Base-by-base conservation (phyloP, 345 rosid genomes). In the Eucalyptus urophylla region DNA sequence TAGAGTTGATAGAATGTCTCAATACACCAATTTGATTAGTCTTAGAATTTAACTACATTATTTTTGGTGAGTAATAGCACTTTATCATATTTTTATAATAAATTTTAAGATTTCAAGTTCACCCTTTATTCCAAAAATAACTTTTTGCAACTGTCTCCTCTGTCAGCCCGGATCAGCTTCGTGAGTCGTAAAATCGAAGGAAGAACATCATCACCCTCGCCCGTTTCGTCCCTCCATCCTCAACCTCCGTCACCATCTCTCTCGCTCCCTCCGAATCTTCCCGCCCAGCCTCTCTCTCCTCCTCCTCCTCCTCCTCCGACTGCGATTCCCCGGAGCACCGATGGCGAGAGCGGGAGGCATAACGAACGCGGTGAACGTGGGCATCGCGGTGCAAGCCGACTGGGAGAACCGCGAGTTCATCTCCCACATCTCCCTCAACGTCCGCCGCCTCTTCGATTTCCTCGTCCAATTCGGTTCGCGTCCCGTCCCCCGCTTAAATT, bases 381-480 rank as follows among this genome's bases (percentile, higher is more conserved):
- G 99, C 89, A 98, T 98, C 29, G 99, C 99, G 13, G 99, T 98
- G 54, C 99, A 98, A 92, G 98, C 99, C 7, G 99, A 98, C 92
- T 98, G 99, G 99, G 99, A 97, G 91, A 98, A 97, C 93, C 96
- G 99, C 86, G 99, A 98, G 88, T 98, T 98, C 89, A 97, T 98
- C 86, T 98, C 99, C 88, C 97, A 98, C 88, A 96, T 98, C 89
- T 96, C 99, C 90, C 99, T 97, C 92, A 97, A 97, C 90, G 97
- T 98, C 90, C 98, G 99, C 91, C 99, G 99, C 90, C 98, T 98
- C 92, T 97, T 98, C 91, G 99, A 98, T 45, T 98, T 98, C 94
- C 99, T 97, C 89, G 92, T 96, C 92, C 99, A 97, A 90, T 98
- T 97, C 90, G 99, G 99, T 97, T 86, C 21, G 12, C 16, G 15